Conservation (phyloP, 305 asterid species). For the Fraxinus floribunda region DNA sequence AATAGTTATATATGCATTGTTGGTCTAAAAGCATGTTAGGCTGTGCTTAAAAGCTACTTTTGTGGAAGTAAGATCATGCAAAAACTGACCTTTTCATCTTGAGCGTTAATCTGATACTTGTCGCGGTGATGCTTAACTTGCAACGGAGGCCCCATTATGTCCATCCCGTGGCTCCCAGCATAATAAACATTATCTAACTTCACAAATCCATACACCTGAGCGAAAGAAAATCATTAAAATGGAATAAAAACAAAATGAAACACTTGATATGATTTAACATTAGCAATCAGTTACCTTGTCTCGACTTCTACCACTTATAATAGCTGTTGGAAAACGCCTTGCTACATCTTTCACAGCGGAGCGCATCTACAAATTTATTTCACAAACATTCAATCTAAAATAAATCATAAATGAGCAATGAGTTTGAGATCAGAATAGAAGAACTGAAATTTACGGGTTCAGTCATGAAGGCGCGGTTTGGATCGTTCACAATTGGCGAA, state of each 20-base stretch:
- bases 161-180: slow-evolving; percentile 99
- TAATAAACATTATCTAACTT: slow-evolving; percentile 71
- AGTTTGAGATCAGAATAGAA: not conserved
- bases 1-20: not conserved
- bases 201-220: slow-evolving; percentile 71
- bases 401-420: not conserved
- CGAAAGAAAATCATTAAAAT: not conserved
- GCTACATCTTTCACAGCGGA: slow-evolving; percentile 64
- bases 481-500: slow-evolving; percentile 78
- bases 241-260: not conserved
- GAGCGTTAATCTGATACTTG: slow-evolving; percentile 43
- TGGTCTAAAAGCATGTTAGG: not conserved
- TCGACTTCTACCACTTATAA: slow-evolving; percentile 81
- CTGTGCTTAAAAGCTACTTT: not conserved
- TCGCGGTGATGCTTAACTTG: slow-evolving; percentile 38
- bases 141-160: slow-evolving; percentile 69
- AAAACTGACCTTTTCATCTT: slow-evolving; percentile 40
- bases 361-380: slow-evolving; percentile 59
- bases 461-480: slow-evolving; percentile 82
- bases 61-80: not conserved
- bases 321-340: slow-evolving; percentile 68
- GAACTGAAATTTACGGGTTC: slow-evolving; percentile 43
- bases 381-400: not conserved
- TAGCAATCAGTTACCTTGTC: slow-evolving; percentile 48
- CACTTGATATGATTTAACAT: not conserved